Evolutionary conservation across 805 yeast genomes (phyloP), one percentile per base, ranked within the genome.

Genomic region (Huiozyma naganishii): DNA sequence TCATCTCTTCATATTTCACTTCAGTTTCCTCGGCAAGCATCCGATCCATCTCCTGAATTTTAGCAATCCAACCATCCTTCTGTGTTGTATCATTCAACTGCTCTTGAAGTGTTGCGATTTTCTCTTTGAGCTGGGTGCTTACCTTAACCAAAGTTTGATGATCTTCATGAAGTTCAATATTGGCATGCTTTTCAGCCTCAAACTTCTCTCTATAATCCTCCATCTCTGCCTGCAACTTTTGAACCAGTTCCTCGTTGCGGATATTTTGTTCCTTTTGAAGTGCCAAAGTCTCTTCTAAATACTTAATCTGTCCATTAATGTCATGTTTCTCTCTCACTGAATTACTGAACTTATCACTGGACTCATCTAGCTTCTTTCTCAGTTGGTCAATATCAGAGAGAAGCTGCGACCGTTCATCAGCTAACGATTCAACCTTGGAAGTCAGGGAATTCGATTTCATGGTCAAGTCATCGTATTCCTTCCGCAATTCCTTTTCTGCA

Each of bases 331-430:
- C 61, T 34, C 51, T 46, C 4, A 48, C 37, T 6, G 51, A 44
- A 12, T 49, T 48, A 37, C 57, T 53, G 13, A 52, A 45, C 6
- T 44, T 44, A 23, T 27, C 44, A 7, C 40, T 41, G 1, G 47
- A 37, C n/a, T 40, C 30, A 10, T 44, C 43, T 6, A 49, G 12
- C n/a, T 45, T 34, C 7, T 30, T 32, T 48, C 53, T 78, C 80
- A 39, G 74, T 58, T 13, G 61, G 55, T 49, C 70, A 55, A 64
- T 73, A 73, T 78, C 74, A 29, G 65, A 67, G 43, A 77, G 62
- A 42, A 86, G 62, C 32, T 69, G 70, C 52, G 80, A 82, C 48
- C 88, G 74, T 52, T 85, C 92, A 5, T 55, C 64, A 1, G 77
- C 63, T 32, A 87, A 65, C 41, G 80, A 81, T 35, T 73, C 78